Evolutionary conservation across 2,329 filamentous ascomycete genomes (phyloP), one percentile per base, ranked within the genome.

Genomic region (Venturiaceae sp.): DNA sequence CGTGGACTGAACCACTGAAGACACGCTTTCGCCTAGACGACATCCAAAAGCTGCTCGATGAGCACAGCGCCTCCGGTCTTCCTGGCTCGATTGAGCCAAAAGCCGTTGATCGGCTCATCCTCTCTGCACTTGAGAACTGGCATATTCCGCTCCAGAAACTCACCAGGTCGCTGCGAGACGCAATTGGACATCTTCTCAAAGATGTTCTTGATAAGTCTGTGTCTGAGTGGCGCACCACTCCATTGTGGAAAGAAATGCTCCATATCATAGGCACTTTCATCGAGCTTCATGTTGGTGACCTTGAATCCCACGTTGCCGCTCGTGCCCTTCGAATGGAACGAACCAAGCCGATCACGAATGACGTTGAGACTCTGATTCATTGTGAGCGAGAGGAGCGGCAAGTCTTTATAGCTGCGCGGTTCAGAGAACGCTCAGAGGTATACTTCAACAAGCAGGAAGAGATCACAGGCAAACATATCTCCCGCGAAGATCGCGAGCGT

Each of bases 311-410:
- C 0, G 64, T 66, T 60, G 65, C 69, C 0, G 23, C 55, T 0
- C 53, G 71, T 14, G 62, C 66, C 0, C 60, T 75, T 0, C 58
- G 58, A 0, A 65, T 70, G 5, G 73, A 77, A 57, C 62, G 46
- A 0, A 64, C 68, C 46, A 71, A 70, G 2, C 70, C 74, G 0
- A 67, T 73, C n/a, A 70, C 72, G 1, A 66, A 67, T 3, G 63
- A 69, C 21, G 55, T 65, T 0, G 63, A 67, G 0, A 32, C 62
- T 0, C 65, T 69, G 19, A 58, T 64, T 0, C 9, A 16, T 0
- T 64, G 69, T 11, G 66, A 65, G 19, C 53, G 57, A 0, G 55
- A 60, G 0, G 60, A 66, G 1, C 57, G 67, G 0, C 59, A 63
- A 1, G 36, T 61, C 0, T 69, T 75, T 14, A 46, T 55, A 1